Conservation (phyloP, 1,139 yeast species). For the Lodderomyces parapsilosis region DNA sequence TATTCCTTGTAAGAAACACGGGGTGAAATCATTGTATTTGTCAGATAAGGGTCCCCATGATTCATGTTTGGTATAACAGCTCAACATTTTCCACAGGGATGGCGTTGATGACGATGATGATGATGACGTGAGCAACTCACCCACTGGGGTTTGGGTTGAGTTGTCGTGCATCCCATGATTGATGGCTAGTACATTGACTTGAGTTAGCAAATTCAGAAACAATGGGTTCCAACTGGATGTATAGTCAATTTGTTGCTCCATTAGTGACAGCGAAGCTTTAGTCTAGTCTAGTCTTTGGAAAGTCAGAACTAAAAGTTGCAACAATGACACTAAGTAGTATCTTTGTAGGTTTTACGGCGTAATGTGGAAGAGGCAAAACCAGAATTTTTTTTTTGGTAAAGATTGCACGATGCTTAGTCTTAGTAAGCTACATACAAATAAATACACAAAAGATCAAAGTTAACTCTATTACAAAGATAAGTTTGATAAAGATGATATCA, state of each 20-base stretch:
- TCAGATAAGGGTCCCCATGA: slow-evolving; percentile 78
- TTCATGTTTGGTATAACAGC: slow-evolving; percentile 31
- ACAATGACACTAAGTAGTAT: no score
- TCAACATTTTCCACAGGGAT: slow-evolving; percentile 14
- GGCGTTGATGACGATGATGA: slow-evolving; percentile 1
- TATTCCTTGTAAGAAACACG: slow-evolving; percentile 79
- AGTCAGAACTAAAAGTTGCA: no score
- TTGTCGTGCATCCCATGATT: background rate
- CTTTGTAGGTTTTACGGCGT: no score
- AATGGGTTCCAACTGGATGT: slow-evolving; percentile 3
- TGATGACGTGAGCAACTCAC: no score
- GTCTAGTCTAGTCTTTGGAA: no score
- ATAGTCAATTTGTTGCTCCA: slow-evolving; percentile 3
- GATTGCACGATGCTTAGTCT: no score
- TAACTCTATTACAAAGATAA: no score
- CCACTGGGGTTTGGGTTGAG: background rate
- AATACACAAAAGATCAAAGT: no score
- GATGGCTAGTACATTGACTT: background rate
- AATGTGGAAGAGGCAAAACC: no score
- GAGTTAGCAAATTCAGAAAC: background rate
- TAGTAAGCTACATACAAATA: no score
- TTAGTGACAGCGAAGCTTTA: background rate
- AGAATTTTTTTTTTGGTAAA: no score
- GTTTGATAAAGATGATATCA: no score
- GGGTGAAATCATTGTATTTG: slow-evolving; percentile 65